Percentiles rank a stretch among this genome's conserved stretches.
phyloP scores from a whole-genome alignment of 768 basidiomycete species.

The Hygrocybe punicea region DNA sequence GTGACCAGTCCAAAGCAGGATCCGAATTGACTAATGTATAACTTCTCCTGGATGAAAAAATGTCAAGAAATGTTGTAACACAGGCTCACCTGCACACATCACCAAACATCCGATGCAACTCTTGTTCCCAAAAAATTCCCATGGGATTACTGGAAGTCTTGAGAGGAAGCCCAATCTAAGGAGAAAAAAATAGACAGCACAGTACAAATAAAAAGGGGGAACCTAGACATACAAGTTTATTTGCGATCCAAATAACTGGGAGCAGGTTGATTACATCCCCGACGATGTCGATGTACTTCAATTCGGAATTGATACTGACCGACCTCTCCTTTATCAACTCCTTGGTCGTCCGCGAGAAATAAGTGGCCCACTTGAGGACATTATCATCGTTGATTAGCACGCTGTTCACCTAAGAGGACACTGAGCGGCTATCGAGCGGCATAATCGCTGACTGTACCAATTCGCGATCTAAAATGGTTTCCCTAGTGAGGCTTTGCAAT shows the following conservation, averaged over 20 bases:
- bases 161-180: slow-evolving; percentile 39
- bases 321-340: slow-evolving; percentile 37
- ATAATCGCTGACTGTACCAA: slow-evolving; percentile 11
- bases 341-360: slow-evolving; percentile 33
- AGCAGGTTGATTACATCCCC: slow-evolving; percentile 63
- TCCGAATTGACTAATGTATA: slow-evolving; percentile 47
- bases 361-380: slow-evolving; percentile 21
- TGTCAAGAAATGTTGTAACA: background rate
- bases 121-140: slow-evolving; percentile 42
- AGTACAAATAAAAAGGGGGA: background rate
- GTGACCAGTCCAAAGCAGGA: slow-evolving; percentile 45
- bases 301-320: slow-evolving; percentile 27
- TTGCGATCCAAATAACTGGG: slow-evolving; percentile 59
- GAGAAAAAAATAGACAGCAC: slow-evolving; percentile 28
- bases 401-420: slow-evolving; percentile 10
- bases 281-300: slow-evolving; percentile 53
- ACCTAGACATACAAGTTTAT: slow-evolving; percentile 49
- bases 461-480: slow-evolving; percentile 19
- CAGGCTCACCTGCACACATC: slow-evolving; percentile 48
- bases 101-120: slow-evolving; percentile 42
- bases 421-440: too few species aligned
- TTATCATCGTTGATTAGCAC: slow-evolving; percentile 21
- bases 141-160: slow-evolving; percentile 30
- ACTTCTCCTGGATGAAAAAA: slow-evolving; percentile 20
- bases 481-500: slow-evolving; percentile 28